A percentile compares a stretch with the other conserved stretches of the same genome.
These are phyloP conservation scores for Neofusicoccum sp. DNA, from an alignment of 2,329 filamentous ascomycete species.

Conservation along the genomic window DNA sequence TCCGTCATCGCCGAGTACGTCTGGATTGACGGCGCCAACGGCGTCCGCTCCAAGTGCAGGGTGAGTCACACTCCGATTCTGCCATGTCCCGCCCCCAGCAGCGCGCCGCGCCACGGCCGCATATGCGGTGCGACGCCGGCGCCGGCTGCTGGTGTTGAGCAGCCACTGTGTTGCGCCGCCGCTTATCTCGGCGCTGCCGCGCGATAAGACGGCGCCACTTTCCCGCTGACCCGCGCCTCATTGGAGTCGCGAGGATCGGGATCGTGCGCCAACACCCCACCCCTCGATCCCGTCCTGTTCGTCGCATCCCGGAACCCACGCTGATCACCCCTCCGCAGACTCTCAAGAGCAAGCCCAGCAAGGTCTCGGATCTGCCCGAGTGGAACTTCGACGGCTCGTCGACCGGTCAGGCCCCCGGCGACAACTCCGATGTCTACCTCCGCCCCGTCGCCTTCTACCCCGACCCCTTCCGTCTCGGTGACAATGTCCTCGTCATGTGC, in stretches of 20 bases:
- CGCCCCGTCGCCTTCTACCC: slow-evolving; percentile 85
- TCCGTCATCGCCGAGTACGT: slow-evolving; percentile 91
- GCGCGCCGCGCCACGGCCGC: slow-evolving; percentile 6
- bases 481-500: slow-evolving; percentile 91
- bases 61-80: slow-evolving; percentile 57
- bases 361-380: slow-evolving; percentile 66
- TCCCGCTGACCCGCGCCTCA: slow-evolving; percentile 11
- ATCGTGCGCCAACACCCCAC: slow-evolving; percentile 17
- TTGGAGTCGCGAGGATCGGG: slow-evolving; percentile 12
- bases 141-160: background rate
- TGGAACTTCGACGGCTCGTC: slow-evolving; percentile 89
- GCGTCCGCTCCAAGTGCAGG: slow-evolving; percentile 91
- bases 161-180: slow-evolving; percentile 1
- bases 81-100: slow-evolving; percentile 17
- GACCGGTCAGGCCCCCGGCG: slow-evolving; percentile 85
- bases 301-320: background rate
- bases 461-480: slow-evolving; percentile 83
- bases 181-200: slow-evolving; percentile 29
- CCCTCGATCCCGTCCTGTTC: slow-evolving; percentile 18
- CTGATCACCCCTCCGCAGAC: slow-evolving; percentile 50
- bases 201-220: slow-evolving; percentile 30
- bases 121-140: slow-evolving; percentile 17
- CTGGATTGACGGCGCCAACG: slow-evolving; percentile 85
- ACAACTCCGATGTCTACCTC: slow-evolving; percentile 98
- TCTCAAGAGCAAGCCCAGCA: slow-evolving; percentile 56